Base-by-base conservation (phyloP, 305 asterid genomes). In the Vinca major region DNA sequence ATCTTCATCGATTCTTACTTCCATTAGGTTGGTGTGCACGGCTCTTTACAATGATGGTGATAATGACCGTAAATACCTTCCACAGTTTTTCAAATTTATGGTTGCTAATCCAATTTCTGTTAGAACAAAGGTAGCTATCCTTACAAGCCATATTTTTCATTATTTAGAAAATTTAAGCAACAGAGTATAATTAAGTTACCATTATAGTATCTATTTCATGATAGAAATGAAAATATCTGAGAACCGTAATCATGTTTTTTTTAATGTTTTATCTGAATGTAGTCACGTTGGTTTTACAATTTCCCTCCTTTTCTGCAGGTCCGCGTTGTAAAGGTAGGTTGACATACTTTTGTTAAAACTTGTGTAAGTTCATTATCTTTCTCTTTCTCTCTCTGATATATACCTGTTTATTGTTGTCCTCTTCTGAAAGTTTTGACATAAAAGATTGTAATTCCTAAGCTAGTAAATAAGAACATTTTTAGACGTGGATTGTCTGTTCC, bases 51-150 rank as follows among this genome's bases (percentile, higher is more conserved):
- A 77, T 71, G 98, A 90, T 77, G 95, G 88, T 3, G 97, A 87
- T 40, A 82, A 78, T 65, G 98, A 93, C 78, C 87, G 97, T 78
- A 92, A 93, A 83, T 93, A 93, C 81, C 95, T 93, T 78, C 98
- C 98, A 16, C 98, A 90, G 82, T 93, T 86, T 83, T 93, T 90
- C 89, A 93, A 93, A 78, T 93, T 93, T 74, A 85, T 86, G 67
- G 98, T 93, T 73, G 85, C 97, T 36, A 93, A 93, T 83, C 98
- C 97, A 63, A 92, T 93, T 75, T 90, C 98, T 50, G 97, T 93
- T 71, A 86, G 94, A 82, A 93, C 97, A 49, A 93, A 93, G 97
- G 98, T 93, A 85, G 48, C 66, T 4, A 4, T 58, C 21, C 63
- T 73, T 48, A 12, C 40, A 41, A 39, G 40, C 12, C 12, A 14